phyloP scores from a whole-genome alignment of 495 filamentous ascomycete genomes.

The Oidiodendron maius region DNA sequence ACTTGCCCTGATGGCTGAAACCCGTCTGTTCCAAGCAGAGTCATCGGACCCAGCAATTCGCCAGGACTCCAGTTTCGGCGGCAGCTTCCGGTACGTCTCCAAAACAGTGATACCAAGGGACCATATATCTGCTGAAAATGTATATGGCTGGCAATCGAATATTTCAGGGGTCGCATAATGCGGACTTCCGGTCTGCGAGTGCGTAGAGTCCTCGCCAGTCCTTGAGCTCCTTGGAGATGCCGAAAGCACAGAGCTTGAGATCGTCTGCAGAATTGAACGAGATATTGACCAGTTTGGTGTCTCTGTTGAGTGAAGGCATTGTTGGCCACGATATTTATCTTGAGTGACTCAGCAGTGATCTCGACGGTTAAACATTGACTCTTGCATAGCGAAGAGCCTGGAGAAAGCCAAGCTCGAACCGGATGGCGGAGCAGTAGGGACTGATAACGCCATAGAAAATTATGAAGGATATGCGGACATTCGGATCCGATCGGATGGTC shows the following conservation, averaged over 20 bases:
- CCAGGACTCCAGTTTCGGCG: background rate
- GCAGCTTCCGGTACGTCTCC: background rate
- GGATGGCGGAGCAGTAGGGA: no score
- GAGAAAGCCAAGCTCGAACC: background rate
- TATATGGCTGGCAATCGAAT: background rate
- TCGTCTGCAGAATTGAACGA: background rate
- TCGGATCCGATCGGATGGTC: no score
- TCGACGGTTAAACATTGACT: background rate
- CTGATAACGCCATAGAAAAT: no score
- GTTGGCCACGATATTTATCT: background rate
- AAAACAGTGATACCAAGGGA: background rate
- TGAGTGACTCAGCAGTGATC: background rate
- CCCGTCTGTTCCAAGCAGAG: background rate
- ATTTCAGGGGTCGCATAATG: background rate
- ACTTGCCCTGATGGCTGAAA: background rate
- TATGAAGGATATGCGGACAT: no score
- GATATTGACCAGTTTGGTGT: background rate
- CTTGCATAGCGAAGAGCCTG: background rate
- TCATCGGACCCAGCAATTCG: background rate
- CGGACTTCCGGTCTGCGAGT: background rate
- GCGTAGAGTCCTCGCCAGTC: background rate
- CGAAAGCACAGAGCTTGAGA: background rate
- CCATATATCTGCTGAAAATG: background rate
- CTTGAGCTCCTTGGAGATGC: background rate
- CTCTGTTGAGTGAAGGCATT: conserved; percentile 1